Conservation (phyloP, 768 basidiomycete genomes). For the Hypholoma sublateritium region DNA sequence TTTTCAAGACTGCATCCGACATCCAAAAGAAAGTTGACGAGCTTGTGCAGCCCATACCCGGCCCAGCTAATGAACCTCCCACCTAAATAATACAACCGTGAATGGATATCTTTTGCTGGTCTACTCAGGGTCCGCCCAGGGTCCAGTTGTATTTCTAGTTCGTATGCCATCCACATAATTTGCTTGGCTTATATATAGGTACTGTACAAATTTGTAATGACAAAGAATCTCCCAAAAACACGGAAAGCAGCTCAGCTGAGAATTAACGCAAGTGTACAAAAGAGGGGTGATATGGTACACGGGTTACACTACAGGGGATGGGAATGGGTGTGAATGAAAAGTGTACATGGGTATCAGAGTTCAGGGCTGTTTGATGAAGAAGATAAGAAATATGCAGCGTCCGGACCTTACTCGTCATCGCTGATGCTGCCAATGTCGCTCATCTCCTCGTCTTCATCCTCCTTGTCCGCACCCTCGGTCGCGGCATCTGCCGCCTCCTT, state of each 20-base stretch:
- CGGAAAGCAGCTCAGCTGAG: background rate
- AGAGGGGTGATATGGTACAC: conserved; percentile 3
- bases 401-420: conserved; percentile 50
- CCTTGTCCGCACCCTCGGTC: conserved; percentile 61
- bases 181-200: conserved; percentile 14
- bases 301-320: background rate
- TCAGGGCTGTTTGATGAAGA: background rate
- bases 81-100: conserved; percentile 7
- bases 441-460: conserved; percentile 82
- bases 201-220: conserved; percentile 25
- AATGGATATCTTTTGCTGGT: conserved; percentile 1
- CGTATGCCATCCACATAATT: conserved; percentile 10
- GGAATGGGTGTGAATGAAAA: background rate
- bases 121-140: background rate
- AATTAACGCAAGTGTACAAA: conserved; percentile 2
- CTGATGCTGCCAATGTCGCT: conserved; percentile 84
- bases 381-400: conserved; percentile 7
- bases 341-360: conserved; percentile 8
- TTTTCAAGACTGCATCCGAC: conserved; percentile 60
- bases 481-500: conserved; percentile 86
- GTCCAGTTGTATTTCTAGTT: conserved; percentile 1
- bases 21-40: conserved; percentile 77
- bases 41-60: conserved; percentile 49
- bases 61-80: conserved; percentile 13
- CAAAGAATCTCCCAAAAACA: conserved; percentile 7